Evolutionary conservation across 164 flowering plant species (phyloP), one percentile per base, ranked within the genome.

Genomic region (Liriodendron chinense): DNA sequence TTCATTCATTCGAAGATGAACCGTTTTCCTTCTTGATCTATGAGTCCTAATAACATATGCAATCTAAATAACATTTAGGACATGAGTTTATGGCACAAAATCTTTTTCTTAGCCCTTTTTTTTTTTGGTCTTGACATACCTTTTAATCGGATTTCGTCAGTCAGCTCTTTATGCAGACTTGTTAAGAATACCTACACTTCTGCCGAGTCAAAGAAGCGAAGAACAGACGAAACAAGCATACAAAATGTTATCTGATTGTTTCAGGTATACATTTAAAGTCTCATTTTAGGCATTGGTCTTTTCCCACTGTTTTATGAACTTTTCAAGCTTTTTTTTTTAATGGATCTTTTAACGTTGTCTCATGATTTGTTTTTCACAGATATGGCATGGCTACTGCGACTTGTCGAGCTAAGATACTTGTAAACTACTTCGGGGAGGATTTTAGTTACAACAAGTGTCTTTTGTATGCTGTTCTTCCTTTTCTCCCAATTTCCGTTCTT

Each of bases 351-450:
- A 67, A 47, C 56, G 53, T 74, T 68, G 22, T 77, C 68, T 24
- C 9, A 47, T 62, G 56, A 13, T 80, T 71, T 59, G 12, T 72
- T 28, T 12, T 70, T 78, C 76, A 80, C 89, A 93, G 97, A 82
- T 94, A 93, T 78, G 98, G 92, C 70, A 92, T 94, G 97, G 81
- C 83, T 65, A 89, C 94, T 64, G 81, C 94, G 71, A 56, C 67
- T 57, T 94, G 98, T 85, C 84, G 98, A 80, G 98, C 97, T 47
- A 90, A 90, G 82, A 84, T 71, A 68, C 89, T 93, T 23, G 98
- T 93, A 59, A 91, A 92, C 79, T 92, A 94, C 79, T 94, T 94
- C 77, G 97, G 97, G 26, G 98, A 94, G 78, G 83, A 85, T 63
- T 91, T 92, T 70, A 49, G 72, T 74, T 1, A 65, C 56, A 81